These are phyloP conservation scores for Starmerella ratchasimensis DNA, from an alignment of 805 yeast genomes.

Conservation along the genomic window DNA sequence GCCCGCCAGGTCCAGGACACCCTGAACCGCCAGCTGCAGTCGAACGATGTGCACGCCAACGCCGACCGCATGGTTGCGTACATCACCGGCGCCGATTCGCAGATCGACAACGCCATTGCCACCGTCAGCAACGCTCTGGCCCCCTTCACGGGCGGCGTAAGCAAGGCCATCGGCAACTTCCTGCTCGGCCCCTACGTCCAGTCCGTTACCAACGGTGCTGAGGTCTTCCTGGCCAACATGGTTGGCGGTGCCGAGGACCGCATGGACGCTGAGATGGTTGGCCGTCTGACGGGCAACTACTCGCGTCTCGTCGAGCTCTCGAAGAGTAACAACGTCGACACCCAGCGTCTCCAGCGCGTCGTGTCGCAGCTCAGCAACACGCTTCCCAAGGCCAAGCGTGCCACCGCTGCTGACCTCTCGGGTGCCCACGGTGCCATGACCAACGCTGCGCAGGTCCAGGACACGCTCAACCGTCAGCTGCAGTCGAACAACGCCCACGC, in stretches of 20 bases:
- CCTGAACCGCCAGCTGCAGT: conserved; percentile 10
- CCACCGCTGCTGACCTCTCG: conserved; percentile 1
- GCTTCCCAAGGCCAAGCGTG: conserved; percentile 6
- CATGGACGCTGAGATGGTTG: conserved; percentile 9
- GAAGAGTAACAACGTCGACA: conserved; percentile 15
- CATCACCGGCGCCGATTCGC: conserved; percentile 26
- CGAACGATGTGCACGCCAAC: conserved; percentile 6
- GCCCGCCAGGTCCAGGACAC: conserved; percentile 15
- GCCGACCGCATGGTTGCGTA: conserved; percentile 12
- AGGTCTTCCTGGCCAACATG: conserved; percentile 20
- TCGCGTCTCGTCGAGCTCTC: conserved; percentile 14
- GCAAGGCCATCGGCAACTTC: conserved; percentile 14
- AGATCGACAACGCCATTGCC: conserved; percentile 23
- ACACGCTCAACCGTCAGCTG: conserved; percentile 12
- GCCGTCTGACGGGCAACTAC: conserved; percentile 17
- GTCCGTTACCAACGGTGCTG: conserved; percentile 25
- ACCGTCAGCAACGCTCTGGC: conserved; percentile 14
- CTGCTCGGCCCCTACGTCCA: conserved; percentile 25
- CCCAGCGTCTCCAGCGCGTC: conserved; percentile 12
- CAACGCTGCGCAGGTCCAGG: conserved; percentile 15
- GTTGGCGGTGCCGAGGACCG: conserved; percentile 18
- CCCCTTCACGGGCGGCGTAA: conserved; percentile 16
- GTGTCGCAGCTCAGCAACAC: conserved; percentile 14
- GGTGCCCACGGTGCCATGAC: conserved; percentile 14
- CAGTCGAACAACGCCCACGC: conserved; percentile 5